Percentiles rank a stretch among this genome's conserved stretches.
phyloP scores from a whole-genome alignment of 1,139 yeast species.

The Geotrichum reessii region DNA sequence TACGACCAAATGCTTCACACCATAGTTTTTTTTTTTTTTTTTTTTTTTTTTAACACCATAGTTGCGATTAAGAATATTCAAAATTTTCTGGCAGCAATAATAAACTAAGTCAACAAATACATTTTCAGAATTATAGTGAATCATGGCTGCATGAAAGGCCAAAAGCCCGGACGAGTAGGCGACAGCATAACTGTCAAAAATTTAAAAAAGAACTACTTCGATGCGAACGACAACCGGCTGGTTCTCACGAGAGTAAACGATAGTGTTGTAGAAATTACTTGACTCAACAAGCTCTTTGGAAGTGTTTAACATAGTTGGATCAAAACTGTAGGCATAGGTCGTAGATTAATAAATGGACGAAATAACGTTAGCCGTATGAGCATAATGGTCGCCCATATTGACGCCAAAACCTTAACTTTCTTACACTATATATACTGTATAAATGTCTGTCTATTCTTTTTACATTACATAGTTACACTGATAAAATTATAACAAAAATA shows the following conservation, averaged over 20 bases:
- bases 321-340: slow-evolving; percentile 59
- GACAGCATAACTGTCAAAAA: slow-evolving; percentile 52
- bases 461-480: too few relatives aligned
- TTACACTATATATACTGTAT: too few relatives aligned
- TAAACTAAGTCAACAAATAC: slow-evolving; percentile 76
- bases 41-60: too few relatives aligned
- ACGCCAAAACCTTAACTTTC: too few relatives aligned
- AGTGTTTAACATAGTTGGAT: slow-evolving; percentile 49
- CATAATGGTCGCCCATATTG: slow-evolving; percentile 33
- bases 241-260: slow-evolving; percentile 59
- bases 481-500: too few relatives aligned
- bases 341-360: slow-evolving; percentile 82
- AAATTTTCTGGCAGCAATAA: slow-evolving; percentile 75
- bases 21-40: too few relatives aligned
- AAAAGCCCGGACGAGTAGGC: slow-evolving; percentile 73
- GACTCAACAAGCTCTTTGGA: slow-evolving; percentile 37
- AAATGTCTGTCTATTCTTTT: too few relatives aligned
- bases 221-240: slow-evolving; percentile 68
- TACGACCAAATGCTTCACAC: slow-evolving; percentile 48
- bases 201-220: slow-evolving; percentile 58
- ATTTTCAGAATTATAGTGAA: slow-evolving; percentile 65
- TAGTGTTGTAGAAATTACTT: slow-evolving; percentile 32
- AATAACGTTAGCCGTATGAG: slow-evolving; percentile 47
- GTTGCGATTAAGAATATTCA: slow-evolving; percentile 56
- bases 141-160: slow-evolving; percentile 73